phyloP scores from a whole-genome alignment of 495 filamentous ascomycete genomes.

The Chaetomium tenue region DNA sequence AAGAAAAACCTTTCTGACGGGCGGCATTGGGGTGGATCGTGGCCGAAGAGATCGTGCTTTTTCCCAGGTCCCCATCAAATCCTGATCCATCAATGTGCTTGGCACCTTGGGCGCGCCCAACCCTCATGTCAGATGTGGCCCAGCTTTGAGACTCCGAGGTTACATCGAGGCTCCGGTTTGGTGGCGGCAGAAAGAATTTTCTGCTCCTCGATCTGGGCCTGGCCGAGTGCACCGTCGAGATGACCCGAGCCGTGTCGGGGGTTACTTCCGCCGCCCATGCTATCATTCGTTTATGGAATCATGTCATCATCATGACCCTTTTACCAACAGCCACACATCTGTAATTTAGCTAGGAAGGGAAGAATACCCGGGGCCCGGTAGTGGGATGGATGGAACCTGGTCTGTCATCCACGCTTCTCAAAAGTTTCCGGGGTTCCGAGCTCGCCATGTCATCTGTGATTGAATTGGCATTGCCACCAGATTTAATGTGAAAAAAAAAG shows the following conservation, averaged over 20 bases:
- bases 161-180: neutral
- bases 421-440: too few species aligned
- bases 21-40: neutral
- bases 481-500: too few species aligned
- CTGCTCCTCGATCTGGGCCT: neutral
- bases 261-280: neutral
- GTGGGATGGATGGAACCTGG: too few species aligned
- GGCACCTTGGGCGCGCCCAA: conserved; percentile 6
- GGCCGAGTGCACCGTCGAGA: neutral
- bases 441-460: too few species aligned
- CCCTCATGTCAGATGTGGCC: neutral
- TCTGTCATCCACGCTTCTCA: too few species aligned
- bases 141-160: conserved; percentile 1
- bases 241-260: neutral
- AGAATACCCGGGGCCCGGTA: too few species aligned
- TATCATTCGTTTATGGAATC: neutral
- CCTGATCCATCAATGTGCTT: neutral
- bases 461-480: too few species aligned
- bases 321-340: neutral
- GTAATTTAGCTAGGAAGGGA: neutral
- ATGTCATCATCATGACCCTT: neutral
- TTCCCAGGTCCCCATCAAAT: neutral
- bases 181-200: neutral
- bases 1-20: neutral
- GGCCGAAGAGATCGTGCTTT: conserved; percentile 2